These are phyloP conservation scores for Populus nigra DNA, from an alignment of 345 rosid species.

Conservation along the genomic window DNA sequence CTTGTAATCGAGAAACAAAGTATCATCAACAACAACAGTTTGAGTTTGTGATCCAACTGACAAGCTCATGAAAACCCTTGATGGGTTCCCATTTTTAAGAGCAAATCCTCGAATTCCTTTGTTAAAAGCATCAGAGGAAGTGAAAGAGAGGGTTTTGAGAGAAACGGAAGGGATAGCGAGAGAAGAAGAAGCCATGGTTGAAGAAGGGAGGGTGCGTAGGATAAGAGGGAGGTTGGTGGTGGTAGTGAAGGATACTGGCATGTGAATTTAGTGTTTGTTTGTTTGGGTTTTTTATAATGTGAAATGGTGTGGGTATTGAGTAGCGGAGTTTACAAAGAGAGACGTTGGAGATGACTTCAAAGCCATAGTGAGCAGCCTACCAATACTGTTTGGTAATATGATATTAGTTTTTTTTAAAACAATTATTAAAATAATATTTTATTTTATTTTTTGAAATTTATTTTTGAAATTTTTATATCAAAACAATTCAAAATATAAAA, in stretches of 20 bases:
- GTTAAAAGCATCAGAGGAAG: slow-evolving; percentile 29
- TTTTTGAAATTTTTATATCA: too few species aligned
- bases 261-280: not conserved
- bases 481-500: too few species aligned
- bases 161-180: slow-evolving; percentile 26
- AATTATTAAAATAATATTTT: too few species aligned
- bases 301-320: not conserved
- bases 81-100: slow-evolving; percentile 37
- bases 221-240: slow-evolving; percentile 12
- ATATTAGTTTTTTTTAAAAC: too few species aligned
- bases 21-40: slow-evolving; percentile 47
- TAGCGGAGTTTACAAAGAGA: slow-evolving; percentile 47
- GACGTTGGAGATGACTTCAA: slow-evolving; percentile 30
- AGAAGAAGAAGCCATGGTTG: slow-evolving; percentile 16
- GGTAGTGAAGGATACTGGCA: slow-evolving; percentile 35
- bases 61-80: slow-evolving; percentile 64
- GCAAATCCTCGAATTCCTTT: slow-evolving; percentile 26
- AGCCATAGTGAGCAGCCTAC: slow-evolving; percentile 24
- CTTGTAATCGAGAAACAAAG: slow-evolving; percentile 70
- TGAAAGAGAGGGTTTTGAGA: slow-evolving; percentile 29
- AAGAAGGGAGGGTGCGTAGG: slow-evolving; percentile 29
- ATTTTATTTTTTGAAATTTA: too few species aligned
- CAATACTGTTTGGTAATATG: not conserved
- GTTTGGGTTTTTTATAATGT: not conserved
- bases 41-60: slow-evolving; percentile 56